Evolutionary conservation across 768 basidiomycete genomes (phyloP), one percentile per base, ranked within the genome.

Genomic region (Cystobasidium onofrii): DNA sequence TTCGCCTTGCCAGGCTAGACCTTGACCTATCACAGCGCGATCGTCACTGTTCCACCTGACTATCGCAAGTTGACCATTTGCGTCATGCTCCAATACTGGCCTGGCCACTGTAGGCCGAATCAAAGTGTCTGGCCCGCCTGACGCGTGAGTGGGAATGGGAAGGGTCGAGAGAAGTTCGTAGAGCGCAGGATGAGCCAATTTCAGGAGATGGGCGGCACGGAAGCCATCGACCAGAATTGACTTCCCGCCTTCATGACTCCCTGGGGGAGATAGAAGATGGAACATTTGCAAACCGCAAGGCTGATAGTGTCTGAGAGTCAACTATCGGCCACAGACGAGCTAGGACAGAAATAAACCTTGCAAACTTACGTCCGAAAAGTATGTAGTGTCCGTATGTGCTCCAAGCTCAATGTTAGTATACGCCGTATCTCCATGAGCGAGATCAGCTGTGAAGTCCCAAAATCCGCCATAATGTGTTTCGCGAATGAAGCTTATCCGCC

Each of bases 21-120:
- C 91, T 76, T 75, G 84, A 83, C 74, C 86, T 83, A 98, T 85
- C 1, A 88, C 89, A 73, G 91, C 93, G 64, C 95, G 84, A 80
- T 98, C 94, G 76, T 93, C 90, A 75, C 92, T 94, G 78, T 97
- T 98, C 91, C 93, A 98, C 66, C 94, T 82, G 39, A 97, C 88
- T 74, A 91, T 89, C 2, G 84, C 81, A 0, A 97, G 84, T 74
- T 88, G 86, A 86, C 87, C 15, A 84, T 86, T 9, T 80, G 66
- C 1, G 65, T 92, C 88, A 79, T 91, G 89, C 18, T 84, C 82
- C 3, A 97, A 83, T 0, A 90, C 86, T 0, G 93, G 89, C 77
- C 89, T 89, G 41, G 80, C 83, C 2, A 88, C 74, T 57, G 75
- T 76, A 52, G 79, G 75, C 0, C 81, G 78, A 41, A 80, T 75